Base-by-base conservation (phyloP, 495 filamentous ascomycete species). In the Friedmanniomyces simplex region DNA sequence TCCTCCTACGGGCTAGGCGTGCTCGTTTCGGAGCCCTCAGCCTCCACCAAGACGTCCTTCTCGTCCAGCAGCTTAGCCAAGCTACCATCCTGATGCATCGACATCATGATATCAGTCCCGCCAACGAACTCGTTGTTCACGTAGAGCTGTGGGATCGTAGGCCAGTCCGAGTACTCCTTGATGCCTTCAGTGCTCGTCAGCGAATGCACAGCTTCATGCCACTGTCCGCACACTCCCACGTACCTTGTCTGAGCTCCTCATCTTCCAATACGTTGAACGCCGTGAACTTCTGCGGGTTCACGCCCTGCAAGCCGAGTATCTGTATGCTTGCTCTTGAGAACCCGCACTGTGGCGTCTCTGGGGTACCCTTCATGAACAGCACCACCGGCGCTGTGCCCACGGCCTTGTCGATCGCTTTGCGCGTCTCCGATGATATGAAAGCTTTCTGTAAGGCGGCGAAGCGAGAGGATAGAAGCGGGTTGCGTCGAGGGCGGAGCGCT, bases 141-240 rank as follows among this genome's bases (percentile, higher is more conserved):
- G 72, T 97, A 98, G 30, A 98, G 78, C 69, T 97, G 93, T 0
- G 93, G 93, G 69, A 98, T 97, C 22, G 93, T 98, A 10, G 93
- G 93, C 93, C 93, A 98, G 67, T 96, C 91, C 4, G 89, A 95
- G 77, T 89, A 98, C 69, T 98, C 91, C 70, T 98, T 98, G 71
- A 98, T 91, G 42, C 94, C 91, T 96, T 55, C 55, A 46, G 8
- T 45, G 52, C 41, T 52, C 61, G 58, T 64, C 52, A 65, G 56
- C 54, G 12, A 16, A 54, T 55, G 11, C 13, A 12, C n/a, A n/a
- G n/a, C n/a, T n/a, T n/a, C n/a, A n/a, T n/a, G n/a, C 20, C 14
- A 26, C 22, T 12, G 24, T 30, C 30, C 18, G 34, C 60, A 41
- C 30, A 48, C 25, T 16, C 18, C 34, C 36, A 69, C 81, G 63